Percentiles rank a stretch among this genome's conserved stretches.
Evolutionary conservation across 192 early-diverging fungal genomes (phyloP).

Genomic region (Linderina pennispora): DNA sequence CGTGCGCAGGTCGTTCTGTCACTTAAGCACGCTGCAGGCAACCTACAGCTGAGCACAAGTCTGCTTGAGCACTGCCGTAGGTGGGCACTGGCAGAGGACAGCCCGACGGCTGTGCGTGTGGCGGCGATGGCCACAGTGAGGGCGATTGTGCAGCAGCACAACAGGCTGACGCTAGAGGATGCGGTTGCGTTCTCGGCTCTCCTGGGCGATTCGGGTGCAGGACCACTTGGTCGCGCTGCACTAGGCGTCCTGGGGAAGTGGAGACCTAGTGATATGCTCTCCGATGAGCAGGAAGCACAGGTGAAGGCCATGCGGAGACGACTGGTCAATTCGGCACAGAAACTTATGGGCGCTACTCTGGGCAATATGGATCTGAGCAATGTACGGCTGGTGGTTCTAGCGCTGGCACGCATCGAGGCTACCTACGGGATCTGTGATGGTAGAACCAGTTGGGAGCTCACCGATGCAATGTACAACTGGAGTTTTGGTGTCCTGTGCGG

Average conservation of each 20-base stretch:
- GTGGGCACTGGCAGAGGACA: constrained; percentile 20
- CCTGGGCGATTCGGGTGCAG: too few relatives aligned
- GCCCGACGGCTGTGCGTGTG: constrained; percentile 10
- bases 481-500: background rate
- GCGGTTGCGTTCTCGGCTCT: too few relatives aligned
- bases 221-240: too few relatives aligned
- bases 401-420: constrained; percentile 29
- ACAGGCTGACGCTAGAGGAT: constrained; percentile 24
- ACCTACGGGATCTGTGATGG: background rate
- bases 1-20: constrained; percentile 40
- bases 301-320: too few relatives aligned
- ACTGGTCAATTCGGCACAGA: too few relatives aligned
- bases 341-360: too few relatives aligned
- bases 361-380: constrained; percentile 6
- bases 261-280: constrained; percentile 3
- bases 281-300: background rate
- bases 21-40: constrained; percentile 34
- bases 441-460: constrained; percentile 20
- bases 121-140: constrained; percentile 31
- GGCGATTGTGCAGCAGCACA: constrained; percentile 30
- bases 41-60: constrained; percentile 31
- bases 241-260: constrained; percentile 27
- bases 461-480: constrained; percentile 3
- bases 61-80: constrained; percentile 28
- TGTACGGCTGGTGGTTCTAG: constrained; percentile 8